Evolutionary conservation across 805 yeast species (phyloP), one percentile per base, ranked within the genome.

Genomic region (Candida hungchunana): DNA sequence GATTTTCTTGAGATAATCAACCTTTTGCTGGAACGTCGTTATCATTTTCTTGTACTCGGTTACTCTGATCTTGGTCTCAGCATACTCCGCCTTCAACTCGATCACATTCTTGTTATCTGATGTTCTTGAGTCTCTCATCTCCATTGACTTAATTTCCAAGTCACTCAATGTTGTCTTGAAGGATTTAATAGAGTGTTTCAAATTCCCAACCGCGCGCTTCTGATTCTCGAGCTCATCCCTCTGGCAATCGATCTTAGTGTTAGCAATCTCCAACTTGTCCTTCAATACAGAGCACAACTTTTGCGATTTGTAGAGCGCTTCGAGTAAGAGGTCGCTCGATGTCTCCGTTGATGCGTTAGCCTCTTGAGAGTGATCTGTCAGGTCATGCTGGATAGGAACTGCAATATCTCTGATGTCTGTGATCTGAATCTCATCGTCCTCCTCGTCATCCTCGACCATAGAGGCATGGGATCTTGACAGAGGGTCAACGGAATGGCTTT

Each of bases 241-340:
- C 21, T 62, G 56, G 18, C 39, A 41, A 1, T 44, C 30, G 18
- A 58, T 55, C 35, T 54, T 62, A 1, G 50, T 24, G 15, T 55
- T 53, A 12, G 52, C 55, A 6, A 41, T 38, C 23, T 58, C 59
- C 13, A 64, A 42, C 29, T 56, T 64, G 20, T 53, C 49, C 39
- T 58, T 63, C 29, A 63, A 50, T 19, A 34, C 50, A 4, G 58
- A 39, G 36, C 66, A 62, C 13, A 62, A 51, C 29, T 51, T 57
- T 37, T 64, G 69, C 1, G 67, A 62, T 39, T 63, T 64, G 15
- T 51, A 56, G 18, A 66, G 60, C 0, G 69, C 69, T 26, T 63
- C 67, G 24, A 66, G 35, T 16, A 66, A 43, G 16, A 63, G 61
- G 42, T 62, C 68, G 30, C 58, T 58, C 6, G 64, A 56, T 1